Evolutionary conservation across 306 rosid species (phyloP), one percentile per base, ranked within the genome.

Genomic region (Prunus padus): DNA sequence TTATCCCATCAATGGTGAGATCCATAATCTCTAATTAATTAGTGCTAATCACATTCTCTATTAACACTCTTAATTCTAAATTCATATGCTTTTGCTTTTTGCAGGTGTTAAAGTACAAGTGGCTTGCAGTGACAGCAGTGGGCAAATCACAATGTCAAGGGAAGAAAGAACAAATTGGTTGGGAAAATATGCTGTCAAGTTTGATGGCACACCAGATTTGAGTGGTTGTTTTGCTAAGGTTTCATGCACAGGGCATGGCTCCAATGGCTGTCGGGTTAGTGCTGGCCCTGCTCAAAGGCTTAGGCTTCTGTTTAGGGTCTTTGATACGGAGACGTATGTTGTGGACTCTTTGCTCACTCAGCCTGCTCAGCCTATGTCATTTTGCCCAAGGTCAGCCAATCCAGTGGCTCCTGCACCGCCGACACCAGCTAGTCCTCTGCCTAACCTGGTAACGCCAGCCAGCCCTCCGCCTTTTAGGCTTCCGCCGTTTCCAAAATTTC

Each of bases 101-200:
- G 52, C 91, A 93, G 98, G 92, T 78, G 86, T 86, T 44, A 93
- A 87, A 79, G 96, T 91, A n/a, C 87, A 74, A 20, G 73, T 93
- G 72, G 68, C 88, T 22, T 93, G 98, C 60, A 80, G 80, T 5
- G 87, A 91, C 75, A 70, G 91, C 25, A 86, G 86, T 61, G 98
- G 98, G 18, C 70, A 87, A 71, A 71, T 83, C 37, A 68, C 72
- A 76, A 71, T 86, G 89, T 82, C 93, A 78, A 89, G 97, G 78
- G 97, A 93, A 64, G 97, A 88, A 84, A 87, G 87, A 13, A 91
- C 96, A 3, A 93, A 91, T 22, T 84, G 83, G 91, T 88, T 93
- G 25, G 98, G 98, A 23, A 79, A 77, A 84, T 93, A 84, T 63
- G 82, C 79, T 2, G 79, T 93, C 82, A 87, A 79, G 71, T 82